Evolutionary conservation across 495 filamentous ascomycete genomes (phyloP).

Genomic region (Penicillium robsamsonii): DNA sequence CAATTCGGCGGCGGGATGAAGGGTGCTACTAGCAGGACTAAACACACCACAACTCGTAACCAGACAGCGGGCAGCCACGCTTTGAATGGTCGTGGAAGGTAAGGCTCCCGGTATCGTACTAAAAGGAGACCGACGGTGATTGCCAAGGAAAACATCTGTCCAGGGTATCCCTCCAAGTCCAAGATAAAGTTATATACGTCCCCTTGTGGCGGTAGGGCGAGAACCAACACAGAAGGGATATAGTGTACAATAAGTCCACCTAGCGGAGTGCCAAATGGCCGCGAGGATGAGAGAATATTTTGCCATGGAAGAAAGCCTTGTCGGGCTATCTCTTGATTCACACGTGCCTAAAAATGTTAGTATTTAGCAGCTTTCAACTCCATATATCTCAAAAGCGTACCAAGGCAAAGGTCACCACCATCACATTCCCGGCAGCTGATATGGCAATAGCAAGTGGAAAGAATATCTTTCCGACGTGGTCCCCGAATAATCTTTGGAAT

Average conservation of each 20-base stretch:
- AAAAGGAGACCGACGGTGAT: conserved; percentile 58
- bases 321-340: conserved; percentile 67
- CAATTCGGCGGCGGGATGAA: conserved; percentile 48
- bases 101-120: conserved; percentile 58
- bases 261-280: conserved; percentile 65
- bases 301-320: conserved; percentile 71
- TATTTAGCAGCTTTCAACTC: background rate
- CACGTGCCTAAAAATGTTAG: conserved; percentile 49
- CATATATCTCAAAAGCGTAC: conserved; percentile 35
- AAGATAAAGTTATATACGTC: conserved; percentile 73
- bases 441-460: conserved; percentile 64
- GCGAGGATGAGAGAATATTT: conserved; percentile 57
- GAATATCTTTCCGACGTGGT: conserved; percentile 52
- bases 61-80: conserved; percentile 56
- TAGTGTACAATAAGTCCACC: conserved; percentile 68
- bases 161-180: conserved; percentile 69
- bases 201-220: conserved; percentile 59
- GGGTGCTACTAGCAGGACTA: conserved; percentile 35
- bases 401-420: conserved; percentile 70
- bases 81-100: conserved; percentile 65
- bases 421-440: conserved; percentile 70
- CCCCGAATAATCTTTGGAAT: conserved; percentile 65
- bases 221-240: conserved; percentile 64
- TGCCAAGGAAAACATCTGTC: conserved; percentile 59
- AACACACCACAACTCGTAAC: conserved; percentile 35